Evolutionary conservation across 768 basidiomycete genomes (phyloP).

Genomic region (Russula sp.): DNA sequence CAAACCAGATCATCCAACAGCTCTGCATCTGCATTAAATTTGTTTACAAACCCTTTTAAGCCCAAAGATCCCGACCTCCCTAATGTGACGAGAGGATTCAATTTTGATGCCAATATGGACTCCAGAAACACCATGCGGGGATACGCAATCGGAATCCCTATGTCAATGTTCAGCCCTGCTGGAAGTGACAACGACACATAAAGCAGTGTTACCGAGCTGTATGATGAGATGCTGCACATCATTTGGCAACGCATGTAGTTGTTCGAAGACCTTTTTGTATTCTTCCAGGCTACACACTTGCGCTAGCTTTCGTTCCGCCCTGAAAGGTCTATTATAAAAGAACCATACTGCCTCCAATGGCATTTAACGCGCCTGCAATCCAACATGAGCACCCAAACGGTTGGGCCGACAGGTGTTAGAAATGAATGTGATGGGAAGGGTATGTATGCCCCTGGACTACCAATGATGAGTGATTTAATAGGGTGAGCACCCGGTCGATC

Average conservation of each 20-base stretch:
- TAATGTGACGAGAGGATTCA: slow-evolving; percentile 78
- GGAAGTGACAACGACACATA: not conserved
- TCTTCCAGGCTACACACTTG: slow-evolving; percentile 72
- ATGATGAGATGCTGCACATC: slow-evolving; percentile 78
- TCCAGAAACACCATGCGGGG: slow-evolving; percentile 92
- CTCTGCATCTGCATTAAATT: slow-evolving; percentile 90
- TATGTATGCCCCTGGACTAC: slow-evolving; percentile 70
- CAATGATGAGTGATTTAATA: slow-evolving; percentile 68
- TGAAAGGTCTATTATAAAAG: slow-evolving; percentile 31
- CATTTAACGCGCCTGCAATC: slow-evolving; percentile 66
- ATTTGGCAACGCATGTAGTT: slow-evolving; percentile 53
- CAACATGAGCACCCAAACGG: slow-evolving; percentile 64
- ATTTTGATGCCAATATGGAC: slow-evolving; percentile 65
- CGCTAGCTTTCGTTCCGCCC: slow-evolving; percentile 79
- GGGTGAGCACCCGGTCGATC: slow-evolving; percentile 56
- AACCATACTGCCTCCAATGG: slow-evolving; percentile 5
- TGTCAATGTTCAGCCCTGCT: slow-evolving; percentile 3
- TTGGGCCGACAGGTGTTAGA: slow-evolving; percentile 73
- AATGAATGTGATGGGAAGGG: slow-evolving; percentile 79
- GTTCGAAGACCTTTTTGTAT: slow-evolving; percentile 67
- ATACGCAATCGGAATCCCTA: slow-evolving; percentile 81
- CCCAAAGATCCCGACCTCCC: slow-evolving; percentile 63
- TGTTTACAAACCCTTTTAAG: slow-evolving; percentile 76
- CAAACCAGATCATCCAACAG: slow-evolving; percentile 83
- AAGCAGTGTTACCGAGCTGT: slow-evolving; percentile 52